Base-by-base conservation (phyloP, 768 basidiomycete genomes). In the Kwoniella dendrophila region DNA sequence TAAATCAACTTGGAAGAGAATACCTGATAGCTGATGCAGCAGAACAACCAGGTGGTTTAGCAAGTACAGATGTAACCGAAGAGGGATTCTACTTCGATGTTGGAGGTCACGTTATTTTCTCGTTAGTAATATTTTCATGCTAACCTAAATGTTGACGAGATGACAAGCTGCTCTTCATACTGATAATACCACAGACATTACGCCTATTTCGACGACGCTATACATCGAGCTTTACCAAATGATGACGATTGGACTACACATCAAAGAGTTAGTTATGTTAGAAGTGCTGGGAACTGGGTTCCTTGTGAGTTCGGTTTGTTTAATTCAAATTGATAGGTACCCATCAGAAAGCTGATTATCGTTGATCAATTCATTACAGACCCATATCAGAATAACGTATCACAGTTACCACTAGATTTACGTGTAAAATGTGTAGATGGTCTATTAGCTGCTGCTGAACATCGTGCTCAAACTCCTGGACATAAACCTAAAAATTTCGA, bases 81-180 rank as follows among this genome's bases (percentile, higher is more conserved):
- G 78, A 81, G 59, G 80, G 80, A 24, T 81, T 81, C 70, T 68
- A 80, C 40, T 80, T 80, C 60, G 80, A 80, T 61, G 77, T 79
- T n/a, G 74, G 74, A 8, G 78, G 80, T 10, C 80, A 81, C 68
- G 80, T 81, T 54, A 81, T 81, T 62, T 81, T 81, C 69, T 79
- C 78, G 71, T 70, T 48, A 62, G 70, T 66, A 8, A 4, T 5
- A 11, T n/a, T 34, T 38, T 36, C 56, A 26, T 10, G 20, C 16
- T 49, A 18, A 24, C 14, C 16, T 6, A 12, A 11, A n/a, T 38
- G 18, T 18, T 53, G 20, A 54, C 3, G 50, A 30, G n/a, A n/a
- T n/a, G n/a, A n/a, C 30, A 52, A 4, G 29, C 16, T 47, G 8
- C n/a, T 34, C 2, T 16, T 32, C n/a, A 8, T 22, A 30, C 29